Evolutionary conservation across 2,329 filamentous ascomycete species (phyloP), one percentile per base, ranked within the genome.

Genomic region (Berkeleyomyces basicola): DNA sequence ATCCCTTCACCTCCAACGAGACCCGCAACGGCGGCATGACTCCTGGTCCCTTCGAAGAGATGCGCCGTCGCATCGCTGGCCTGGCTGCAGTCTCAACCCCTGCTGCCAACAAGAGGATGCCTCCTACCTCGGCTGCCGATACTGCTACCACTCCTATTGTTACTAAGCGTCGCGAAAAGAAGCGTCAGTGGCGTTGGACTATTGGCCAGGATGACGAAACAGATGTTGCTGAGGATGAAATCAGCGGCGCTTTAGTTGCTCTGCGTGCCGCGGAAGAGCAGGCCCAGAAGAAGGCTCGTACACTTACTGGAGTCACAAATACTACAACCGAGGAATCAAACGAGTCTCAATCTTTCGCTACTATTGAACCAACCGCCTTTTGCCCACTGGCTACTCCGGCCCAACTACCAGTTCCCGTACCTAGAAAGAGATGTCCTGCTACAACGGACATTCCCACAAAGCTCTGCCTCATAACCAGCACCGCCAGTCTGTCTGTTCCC

Each of bases 171-270:
- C 75, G 74, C 68, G 82, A 85, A 67, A 84, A 82, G 76, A 83
- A 80, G 71, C 74, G 82, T 10, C 78, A 78, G 51, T 85, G 82
- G 83, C 79, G 83, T 43, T 85, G 83, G 83, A 85, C 83, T 1
- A 84, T 86, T 53, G 80, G 78, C 2, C 76, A 78, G 64, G 79
- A 80, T 0, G 77, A 76, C 1, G 63, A 65, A 31, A 60, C 39
- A 11, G 63, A 64, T 11, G 14, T 64, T 33, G 42, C 59, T 10
- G 73, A 76, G 58, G 73, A 75, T 62, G 72, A 74, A 40, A 70
- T 76, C 3, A 75, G 74, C 43, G 76, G 74, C 0, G 75, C 76
- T 2, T 70, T 77, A 23, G 71, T 74, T 11, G 75, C 76, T 5
- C 66, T 76, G 3, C 70, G 73, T 16, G 72, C 71, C 9, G 70